These are phyloP conservation scores for Trametes cubensis DNA, from an alignment of 768 basidiomycete genomes.

Conservation along the genomic window DNA sequence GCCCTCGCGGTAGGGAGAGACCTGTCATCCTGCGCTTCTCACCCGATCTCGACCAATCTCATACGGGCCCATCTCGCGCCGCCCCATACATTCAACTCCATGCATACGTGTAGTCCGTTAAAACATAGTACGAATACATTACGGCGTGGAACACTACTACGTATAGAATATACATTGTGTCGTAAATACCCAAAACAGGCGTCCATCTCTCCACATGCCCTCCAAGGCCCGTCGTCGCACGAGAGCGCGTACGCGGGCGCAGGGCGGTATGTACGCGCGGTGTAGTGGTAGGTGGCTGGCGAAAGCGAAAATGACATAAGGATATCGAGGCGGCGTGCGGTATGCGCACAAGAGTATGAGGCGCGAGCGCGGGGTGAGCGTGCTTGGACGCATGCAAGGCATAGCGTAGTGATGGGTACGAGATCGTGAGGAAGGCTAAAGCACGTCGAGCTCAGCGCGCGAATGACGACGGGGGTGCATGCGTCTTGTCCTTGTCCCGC, in stretches of 20 bases:
- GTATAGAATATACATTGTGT: conserved; percentile 2
- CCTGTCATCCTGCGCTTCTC: too few species aligned
- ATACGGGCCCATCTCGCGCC: too few species aligned
- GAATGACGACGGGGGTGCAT: conserved; percentile 19
- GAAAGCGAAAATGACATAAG: conserved; percentile 21
- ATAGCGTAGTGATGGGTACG: neutral
- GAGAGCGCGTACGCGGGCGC: neutral
- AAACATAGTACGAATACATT: neutral
- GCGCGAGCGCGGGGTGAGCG: neutral
- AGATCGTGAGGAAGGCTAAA: neutral
- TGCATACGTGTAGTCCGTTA: too few species aligned
- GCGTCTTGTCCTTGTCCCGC: conserved; percentile 12
- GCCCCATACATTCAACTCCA: too few species aligned
- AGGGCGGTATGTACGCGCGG: neutral
- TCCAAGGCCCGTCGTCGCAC: neutral
- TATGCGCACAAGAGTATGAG: neutral
- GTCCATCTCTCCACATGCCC: neutral
- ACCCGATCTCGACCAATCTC: too few species aligned
- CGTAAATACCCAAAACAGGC: neutral
- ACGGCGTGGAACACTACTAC: neutral
- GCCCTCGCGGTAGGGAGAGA: too few species aligned
- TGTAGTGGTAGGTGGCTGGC: neutral
- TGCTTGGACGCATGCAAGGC: neutral
- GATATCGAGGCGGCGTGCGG: conserved; percentile 3
- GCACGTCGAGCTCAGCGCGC: neutral